Conservation (phyloP, 257 asterid species). For the Pogostemon cablin region DNA sequence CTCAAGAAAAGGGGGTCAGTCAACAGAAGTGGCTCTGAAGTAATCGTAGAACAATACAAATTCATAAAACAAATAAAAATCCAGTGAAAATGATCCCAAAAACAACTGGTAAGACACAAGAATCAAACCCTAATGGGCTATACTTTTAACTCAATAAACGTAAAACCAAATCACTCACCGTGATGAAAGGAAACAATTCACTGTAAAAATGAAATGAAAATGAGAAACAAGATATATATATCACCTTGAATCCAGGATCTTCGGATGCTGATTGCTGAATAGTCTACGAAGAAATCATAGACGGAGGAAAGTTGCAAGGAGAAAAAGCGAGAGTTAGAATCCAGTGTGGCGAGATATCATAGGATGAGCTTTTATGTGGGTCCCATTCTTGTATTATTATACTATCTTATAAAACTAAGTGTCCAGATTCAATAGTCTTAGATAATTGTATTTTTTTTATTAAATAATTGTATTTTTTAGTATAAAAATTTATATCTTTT, state of each 20-base stretch:
- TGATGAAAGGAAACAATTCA: constrained; percentile 3
- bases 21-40: neutral
- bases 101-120: constrained; percentile 7
- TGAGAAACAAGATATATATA: constrained; percentile 1
- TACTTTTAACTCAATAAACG: neutral
- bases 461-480: no score
- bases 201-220: neutral
- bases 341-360: constrained; percentile 25
- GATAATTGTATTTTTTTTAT: no score
- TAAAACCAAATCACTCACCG: neutral
- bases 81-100: neutral
- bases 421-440: no score
- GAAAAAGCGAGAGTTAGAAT: constrained; percentile 17
- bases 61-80: neutral
- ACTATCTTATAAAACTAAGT: neutral
- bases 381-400: neutral
- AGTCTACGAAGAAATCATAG: constrained; percentile 19
- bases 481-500: no score
- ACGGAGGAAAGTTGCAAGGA: constrained; percentile 7
- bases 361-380: constrained; percentile 21
- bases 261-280: constrained; percentile 29
- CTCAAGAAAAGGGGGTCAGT: neutral
- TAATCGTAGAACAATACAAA: neutral
- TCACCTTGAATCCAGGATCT: constrained; percentile 27
- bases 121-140: constrained; percentile 35